phyloP scores from a whole-genome alignment of 2,329 filamentous ascomycete genomes.

The Beauveria medogensis region DNA sequence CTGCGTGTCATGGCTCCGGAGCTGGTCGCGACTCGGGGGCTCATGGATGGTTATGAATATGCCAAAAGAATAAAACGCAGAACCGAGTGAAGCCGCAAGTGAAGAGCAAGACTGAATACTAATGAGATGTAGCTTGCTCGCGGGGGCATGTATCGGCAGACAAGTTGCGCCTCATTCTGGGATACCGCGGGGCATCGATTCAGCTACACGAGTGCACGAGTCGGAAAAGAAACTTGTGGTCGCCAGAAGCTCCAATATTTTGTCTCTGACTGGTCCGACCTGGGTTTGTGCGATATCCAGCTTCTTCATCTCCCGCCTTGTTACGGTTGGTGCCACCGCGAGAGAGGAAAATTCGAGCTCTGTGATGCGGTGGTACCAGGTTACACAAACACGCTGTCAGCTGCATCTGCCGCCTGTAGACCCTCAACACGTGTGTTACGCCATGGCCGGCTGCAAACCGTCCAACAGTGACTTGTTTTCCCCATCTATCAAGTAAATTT shows the following conservation, averaged over 20 bases:
- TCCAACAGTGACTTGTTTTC: neutral
- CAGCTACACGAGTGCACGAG: neutral
- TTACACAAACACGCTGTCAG: constrained; percentile 5
- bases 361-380: constrained; percentile 1
- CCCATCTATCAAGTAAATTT: neutral
- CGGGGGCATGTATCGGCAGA: neutral
- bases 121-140: neutral
- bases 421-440: neutral
- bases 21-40: neutral
- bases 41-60: neutral
- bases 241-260: neutral
- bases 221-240: neutral
- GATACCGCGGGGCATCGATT: neutral
- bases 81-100: too few relatives aligned
- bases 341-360: neutral
- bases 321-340: neutral
- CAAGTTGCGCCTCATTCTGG: neutral
- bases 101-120: neutral
- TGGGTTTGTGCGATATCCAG: neutral
- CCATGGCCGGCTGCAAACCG: neutral
- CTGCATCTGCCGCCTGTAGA: neutral
- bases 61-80: neutral
- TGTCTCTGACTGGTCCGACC: neutral
- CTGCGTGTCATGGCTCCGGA: neutral
- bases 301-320: neutral